phyloP scores from a whole-genome alignment of 148 eudicot species.

The Diospyros lotus region DNA sequence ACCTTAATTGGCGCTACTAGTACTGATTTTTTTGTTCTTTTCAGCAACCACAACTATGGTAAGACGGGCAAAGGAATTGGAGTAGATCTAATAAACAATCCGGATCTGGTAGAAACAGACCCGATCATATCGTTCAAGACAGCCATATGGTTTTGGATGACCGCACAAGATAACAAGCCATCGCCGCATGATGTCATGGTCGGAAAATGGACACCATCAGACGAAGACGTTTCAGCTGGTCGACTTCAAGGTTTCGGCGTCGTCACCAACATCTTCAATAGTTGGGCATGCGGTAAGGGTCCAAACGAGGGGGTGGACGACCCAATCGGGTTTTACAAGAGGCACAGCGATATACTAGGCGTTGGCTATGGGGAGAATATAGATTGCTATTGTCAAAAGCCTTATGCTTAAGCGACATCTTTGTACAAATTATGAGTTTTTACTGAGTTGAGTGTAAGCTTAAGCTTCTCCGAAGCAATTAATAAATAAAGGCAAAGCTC shows the following conservation, averaged over 20 bases:
- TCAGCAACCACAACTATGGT: conserved; percentile 45
- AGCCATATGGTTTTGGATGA: conserved; percentile 59
- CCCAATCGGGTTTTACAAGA: not conserved
- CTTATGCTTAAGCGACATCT: not conserved
- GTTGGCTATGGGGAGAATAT: not conserved
- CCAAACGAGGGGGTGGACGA: conserved; percentile 2
- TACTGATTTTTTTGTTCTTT: not conserved
- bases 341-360: not conserved
- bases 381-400: not conserved
- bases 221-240: conserved; percentile 31
- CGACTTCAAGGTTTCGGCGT: conserved; percentile 32
- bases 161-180: conserved; percentile 41
- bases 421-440: too few relatives aligned
- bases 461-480: too few relatives aligned
- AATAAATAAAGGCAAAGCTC: too few relatives aligned
- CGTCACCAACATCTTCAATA: conserved; percentile 41
- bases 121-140: conserved; percentile 45
- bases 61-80: conserved; percentile 31
- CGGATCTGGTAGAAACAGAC: conserved; percentile 39
- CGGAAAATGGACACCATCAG: conserved; percentile 35
- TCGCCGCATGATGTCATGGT: conserved; percentile 40
- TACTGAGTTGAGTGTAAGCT: too few relatives aligned
- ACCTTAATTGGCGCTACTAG: too few relatives aligned
- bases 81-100: conserved; percentile 38
- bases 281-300: conserved; percentile 22